Conservation (phyloP, 805 yeast species). For the Nakazawaea wyomingensis region DNA sequence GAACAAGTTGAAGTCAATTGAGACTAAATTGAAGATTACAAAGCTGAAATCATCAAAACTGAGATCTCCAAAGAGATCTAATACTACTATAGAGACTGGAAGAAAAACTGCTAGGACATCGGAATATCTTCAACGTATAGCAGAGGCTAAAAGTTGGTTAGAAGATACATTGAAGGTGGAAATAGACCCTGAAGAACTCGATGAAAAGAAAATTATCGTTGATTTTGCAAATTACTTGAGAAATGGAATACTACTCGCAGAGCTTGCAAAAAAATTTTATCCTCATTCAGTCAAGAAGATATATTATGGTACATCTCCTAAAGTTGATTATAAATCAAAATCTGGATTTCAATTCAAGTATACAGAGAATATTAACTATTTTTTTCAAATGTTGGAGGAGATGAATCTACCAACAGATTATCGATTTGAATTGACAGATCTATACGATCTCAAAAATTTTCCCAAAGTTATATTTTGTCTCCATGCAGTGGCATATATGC, state of each 20-base stretch:
- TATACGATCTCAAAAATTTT: conserved; percentile 85
- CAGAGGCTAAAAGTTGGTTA: conserved; percentile 48
- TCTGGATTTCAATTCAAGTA: conserved; percentile 70
- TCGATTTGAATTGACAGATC: conserved; percentile 85
- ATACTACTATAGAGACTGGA: conserved; percentile 6
- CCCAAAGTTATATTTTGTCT: conserved; percentile 93
- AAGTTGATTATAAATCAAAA: conserved; percentile 23
- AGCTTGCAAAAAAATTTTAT: conserved; percentile 64
- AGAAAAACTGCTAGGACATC: conserved; percentile 21
- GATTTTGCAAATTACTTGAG: conserved; percentile 59
- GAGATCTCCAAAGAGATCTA: conserved; percentile 7
- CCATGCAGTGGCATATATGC: conserved; percentile 78
- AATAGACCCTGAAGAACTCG: conserved; percentile 24
- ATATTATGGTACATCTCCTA: conserved; percentile 39
- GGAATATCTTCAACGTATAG: conserved; percentile 49
- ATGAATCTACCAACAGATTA: conserved; percentile 82
- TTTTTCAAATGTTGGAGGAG: conserved; percentile 63
- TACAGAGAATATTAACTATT: conserved; percentile 86
- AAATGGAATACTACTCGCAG: conserved; percentile 84
- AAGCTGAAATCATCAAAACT: conserved; percentile 5
- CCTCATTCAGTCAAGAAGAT: conserved; percentile 57
- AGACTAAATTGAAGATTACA: conserved; percentile 19
- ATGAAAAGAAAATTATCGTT: conserved; percentile 32
- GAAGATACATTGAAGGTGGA: conserved; percentile 25
- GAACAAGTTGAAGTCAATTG: conserved; percentile 26